Evolutionary conservation across 2,329 filamentous ascomycete genomes (phyloP), one percentile per base, ranked within the genome.

Genomic region (Onygena corvina): DNA sequence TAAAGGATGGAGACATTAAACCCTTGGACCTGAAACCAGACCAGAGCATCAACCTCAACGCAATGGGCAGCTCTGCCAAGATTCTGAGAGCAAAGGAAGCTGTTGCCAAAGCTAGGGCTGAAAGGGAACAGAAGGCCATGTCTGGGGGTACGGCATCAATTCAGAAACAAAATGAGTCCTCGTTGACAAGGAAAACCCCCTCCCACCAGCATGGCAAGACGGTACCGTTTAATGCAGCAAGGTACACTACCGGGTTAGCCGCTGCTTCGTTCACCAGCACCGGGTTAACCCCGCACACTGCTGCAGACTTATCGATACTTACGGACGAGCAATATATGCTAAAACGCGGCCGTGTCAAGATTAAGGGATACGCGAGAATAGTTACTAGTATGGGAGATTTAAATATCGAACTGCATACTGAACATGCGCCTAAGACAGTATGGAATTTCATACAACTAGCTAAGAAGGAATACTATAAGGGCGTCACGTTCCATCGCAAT

Each of bases 261-360:
- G 92, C 92, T 1, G 90, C 90, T 5, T 94, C 87, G 53, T 94
- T 96, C 66, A 98, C 92, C 5, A 93, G 86, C 58, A 98, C 92
- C 0, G 90, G 92, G 3, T 69, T 98, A 47, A 95, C 90, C 0
- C 89, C 89, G 0, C 85, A 93, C 62, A 98, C 92, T 0, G 89
- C 85, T 49, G 84, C 80, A 57, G 87, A 93, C 60, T 77, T 89
- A 48, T 90, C 92, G 3, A 71, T 93, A 42, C 75, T 98, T 42
- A 86, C 84, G 1, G 88, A 95, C 54, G 92, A 98, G 68, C 89
- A 96, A 63, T 98, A 90, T 67, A 93, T 98, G 85, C 76, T 98
- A 48, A 87, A 86, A 65, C 88, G 89, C 4, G 85, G 83, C 59
- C 80, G 87, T 34, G 81, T 98, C 52, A 94, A 94, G 68, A 79